Evolutionary conservation across 257 asterid genomes (phyloP).

Genomic region (Coffea eugenioides): DNA sequence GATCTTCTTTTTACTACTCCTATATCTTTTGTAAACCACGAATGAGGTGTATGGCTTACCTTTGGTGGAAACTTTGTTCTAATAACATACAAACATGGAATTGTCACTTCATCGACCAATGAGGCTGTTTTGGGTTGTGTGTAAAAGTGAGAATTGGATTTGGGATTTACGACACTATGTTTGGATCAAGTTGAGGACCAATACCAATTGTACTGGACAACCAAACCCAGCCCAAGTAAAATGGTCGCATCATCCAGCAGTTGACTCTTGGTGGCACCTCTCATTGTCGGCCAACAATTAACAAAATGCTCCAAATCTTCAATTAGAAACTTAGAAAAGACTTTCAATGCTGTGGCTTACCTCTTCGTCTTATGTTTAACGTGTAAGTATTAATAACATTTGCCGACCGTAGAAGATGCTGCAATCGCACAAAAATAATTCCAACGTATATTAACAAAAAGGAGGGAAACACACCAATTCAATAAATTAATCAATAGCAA

Average conservation of each 20-base stretch:
- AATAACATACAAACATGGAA: no score
- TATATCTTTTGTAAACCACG: no score
- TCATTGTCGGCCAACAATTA: background rate
- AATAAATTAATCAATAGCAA: background rate
- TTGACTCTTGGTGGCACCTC: background rate
- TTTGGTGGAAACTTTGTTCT: background rate
- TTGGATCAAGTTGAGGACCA: background rate
- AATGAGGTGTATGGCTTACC: no score
- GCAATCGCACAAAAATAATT: background rate
- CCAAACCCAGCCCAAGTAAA: background rate
- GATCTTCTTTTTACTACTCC: no score
- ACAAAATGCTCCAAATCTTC: background rate
- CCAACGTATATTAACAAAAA: background rate
- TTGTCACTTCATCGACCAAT: background rate
- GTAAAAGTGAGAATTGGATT: no score
- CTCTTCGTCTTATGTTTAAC: background rate
- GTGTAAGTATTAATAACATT: background rate
- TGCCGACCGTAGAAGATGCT: background rate
- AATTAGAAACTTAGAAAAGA: background rate
- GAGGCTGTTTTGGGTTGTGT: background rate
- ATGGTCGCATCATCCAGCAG: background rate
- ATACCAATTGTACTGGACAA: background rate
- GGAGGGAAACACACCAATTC: background rate
- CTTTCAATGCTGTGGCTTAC: background rate
- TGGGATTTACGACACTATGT: no score